These are phyloP conservation scores for Rhodotorula toruloides DNA, from an alignment of 768 basidiomycete species.

Conservation along the genomic window DNA sequence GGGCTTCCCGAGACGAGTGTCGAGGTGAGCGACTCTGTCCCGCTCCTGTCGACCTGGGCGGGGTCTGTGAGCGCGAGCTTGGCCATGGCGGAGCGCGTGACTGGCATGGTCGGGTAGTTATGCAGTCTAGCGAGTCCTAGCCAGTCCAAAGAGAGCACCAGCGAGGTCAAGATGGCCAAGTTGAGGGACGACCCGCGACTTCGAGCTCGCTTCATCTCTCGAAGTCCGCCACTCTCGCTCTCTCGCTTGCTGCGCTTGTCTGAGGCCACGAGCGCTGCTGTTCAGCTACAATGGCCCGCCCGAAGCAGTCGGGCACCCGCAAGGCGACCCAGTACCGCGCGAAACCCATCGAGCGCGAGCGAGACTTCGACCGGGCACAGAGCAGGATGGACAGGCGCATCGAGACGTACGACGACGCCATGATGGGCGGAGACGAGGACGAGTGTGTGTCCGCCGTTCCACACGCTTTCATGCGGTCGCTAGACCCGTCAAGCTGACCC, in stretches of 20 bases:
- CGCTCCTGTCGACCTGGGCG: no score
- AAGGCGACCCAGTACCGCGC: slow-evolving; percentile 31
- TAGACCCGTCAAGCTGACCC: slow-evolving; percentile 1
- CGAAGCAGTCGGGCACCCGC: slow-evolving; percentile 19
- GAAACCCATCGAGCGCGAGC: not conserved
- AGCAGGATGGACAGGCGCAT: not conserved
- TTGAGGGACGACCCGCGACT: no score
- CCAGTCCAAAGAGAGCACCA: no score
- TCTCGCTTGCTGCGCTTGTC: not conserved
- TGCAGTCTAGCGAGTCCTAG: no score
- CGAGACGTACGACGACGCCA: slow-evolving; percentile 21
- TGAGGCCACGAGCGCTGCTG: fast-evolving
- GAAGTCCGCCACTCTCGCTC: not conserved
- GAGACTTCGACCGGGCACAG: slow-evolving; percentile 5
- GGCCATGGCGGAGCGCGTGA: no score
- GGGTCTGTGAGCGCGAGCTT: no score
- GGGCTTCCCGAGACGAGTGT: no score
- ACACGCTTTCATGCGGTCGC: no score
- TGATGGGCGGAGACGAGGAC: slow-evolving; percentile 33
- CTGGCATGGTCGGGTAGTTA: no score
- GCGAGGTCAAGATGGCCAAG: no score
- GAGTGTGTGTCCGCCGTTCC: slow-evolving; percentile 18
- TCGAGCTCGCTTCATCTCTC: no score
- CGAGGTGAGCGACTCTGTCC: no score
- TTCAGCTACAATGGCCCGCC: slow-evolving; percentile 4